A percentile compares a stretch with the other conserved stretches of the same genome.
Evolutionary conservation across 305 asterid species (phyloP).

Genomic region (Fraxinus baroniana): DNA sequence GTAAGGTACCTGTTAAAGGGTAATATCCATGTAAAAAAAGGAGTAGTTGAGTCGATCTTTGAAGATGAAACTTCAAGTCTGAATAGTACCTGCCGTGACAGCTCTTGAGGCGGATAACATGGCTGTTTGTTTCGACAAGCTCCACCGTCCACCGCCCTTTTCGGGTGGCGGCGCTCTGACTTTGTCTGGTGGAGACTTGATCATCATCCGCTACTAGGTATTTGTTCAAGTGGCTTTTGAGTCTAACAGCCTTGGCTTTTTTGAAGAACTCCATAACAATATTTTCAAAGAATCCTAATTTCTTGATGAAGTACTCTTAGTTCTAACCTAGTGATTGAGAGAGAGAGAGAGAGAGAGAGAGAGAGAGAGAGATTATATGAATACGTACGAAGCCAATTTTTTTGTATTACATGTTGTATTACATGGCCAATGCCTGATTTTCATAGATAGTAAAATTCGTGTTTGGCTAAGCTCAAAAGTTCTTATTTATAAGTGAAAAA

Average conservation of each 20-base stretch:
- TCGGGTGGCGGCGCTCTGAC: conserved; percentile 56
- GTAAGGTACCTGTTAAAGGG: conserved; percentile 48
- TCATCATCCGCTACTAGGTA: conserved; percentile 86
- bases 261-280: conserved; percentile 66
- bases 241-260: conserved; percentile 58
- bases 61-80: not conserved
- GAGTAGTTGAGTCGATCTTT: not conserved
- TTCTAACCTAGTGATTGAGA: not conserved
- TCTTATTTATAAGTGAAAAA: not conserved
- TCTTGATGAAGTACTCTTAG: not conserved
- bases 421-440: not conserved
- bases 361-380: not conserved
- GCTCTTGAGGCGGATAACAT: conserved; percentile 66
- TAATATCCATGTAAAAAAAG: not conserved
- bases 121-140: conserved; percentile 47
- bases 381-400: not conserved
- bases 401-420: not conserved
- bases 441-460: not conserved
- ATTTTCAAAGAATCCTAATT: not conserved
- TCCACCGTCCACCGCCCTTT: conserved; percentile 86
- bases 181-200: conserved; percentile 60
- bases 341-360: not conserved
- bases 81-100: conserved; percentile 39
- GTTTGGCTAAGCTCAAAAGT: not conserved
- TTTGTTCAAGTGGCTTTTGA: conserved; percentile 71